Percentiles rank a stretch among this genome's conserved stretches.
Evolutionary conservation across 1,284 basidiomycete species (phyloP).

Genomic region (Mixia osmundae): DNA sequence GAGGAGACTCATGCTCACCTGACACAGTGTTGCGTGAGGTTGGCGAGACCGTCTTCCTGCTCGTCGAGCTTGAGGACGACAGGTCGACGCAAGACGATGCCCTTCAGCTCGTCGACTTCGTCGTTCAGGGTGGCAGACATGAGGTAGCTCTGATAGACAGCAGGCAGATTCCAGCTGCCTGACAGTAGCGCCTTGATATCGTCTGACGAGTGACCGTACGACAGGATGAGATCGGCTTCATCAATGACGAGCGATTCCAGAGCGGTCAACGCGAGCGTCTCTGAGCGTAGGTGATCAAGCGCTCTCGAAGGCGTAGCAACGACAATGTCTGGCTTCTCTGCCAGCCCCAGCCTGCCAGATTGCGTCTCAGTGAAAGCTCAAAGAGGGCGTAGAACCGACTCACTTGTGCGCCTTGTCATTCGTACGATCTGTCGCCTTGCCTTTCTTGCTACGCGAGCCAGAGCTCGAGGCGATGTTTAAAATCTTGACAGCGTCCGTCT

Average conservation of each 20-base stretch:
- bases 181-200: conserved; percentile 66
- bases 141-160: conserved; percentile 76
- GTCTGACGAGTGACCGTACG: conserved; percentile 75
- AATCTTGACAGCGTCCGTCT: conserved; percentile 39
- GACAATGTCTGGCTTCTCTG: conserved; percentile 76
- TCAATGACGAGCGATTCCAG: conserved; percentile 84
- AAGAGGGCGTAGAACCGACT: conserved; percentile 15
- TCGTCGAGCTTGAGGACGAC: conserved; percentile 61
- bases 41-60: conserved; percentile 47
- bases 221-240: conserved; percentile 91
- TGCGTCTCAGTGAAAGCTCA: neutral
- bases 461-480: conserved; percentile 45
- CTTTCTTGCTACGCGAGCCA: conserved; percentile 13
- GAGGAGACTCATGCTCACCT: conserved; percentile 26
- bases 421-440: conserved; percentile 22
- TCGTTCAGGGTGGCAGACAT: conserved; percentile 98
- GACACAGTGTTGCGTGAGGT: conserved; percentile 68
- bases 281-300: conserved; percentile 52
- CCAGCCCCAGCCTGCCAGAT: conserved; percentile 40
- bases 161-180: conserved; percentile 46
- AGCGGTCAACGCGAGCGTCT: conserved; percentile 36
- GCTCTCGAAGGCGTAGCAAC: conserved; percentile 75
- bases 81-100: conserved; percentile 62
- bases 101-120: conserved; percentile 77
- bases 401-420: conserved; percentile 53